Evolutionary conservation across 78 protist species (phyloP).

Genomic region (Speleostelium caveatum): DNA sequence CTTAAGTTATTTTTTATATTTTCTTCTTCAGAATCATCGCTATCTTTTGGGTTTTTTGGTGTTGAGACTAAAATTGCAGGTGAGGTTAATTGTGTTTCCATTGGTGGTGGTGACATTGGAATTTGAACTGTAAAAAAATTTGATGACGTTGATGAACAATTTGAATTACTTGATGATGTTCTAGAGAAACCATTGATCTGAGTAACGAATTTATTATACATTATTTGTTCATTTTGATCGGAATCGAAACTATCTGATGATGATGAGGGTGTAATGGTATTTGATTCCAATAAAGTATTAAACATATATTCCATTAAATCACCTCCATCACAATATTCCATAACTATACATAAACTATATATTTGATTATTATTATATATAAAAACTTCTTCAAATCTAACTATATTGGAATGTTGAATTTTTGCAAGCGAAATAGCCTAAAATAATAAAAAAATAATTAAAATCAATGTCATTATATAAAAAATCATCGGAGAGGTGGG

Average conservation of each 20-base stretch:
- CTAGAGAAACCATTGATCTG: not conserved
- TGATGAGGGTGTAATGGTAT: not conserved
- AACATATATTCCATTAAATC: constrained; percentile 43
- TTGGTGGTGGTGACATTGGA: not conserved
- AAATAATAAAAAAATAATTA: no score
- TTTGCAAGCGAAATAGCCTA: constrained; percentile 50
- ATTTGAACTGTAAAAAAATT: not conserved
- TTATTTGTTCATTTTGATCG: not conserved
- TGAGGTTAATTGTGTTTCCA: no score
- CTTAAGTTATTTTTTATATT: no score
- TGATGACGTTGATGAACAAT: not conserved
- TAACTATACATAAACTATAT: constrained; percentile 57
- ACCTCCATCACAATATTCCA: constrained; percentile 72
- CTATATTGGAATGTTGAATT: constrained; percentile 17
- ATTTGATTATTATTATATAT: not conserved
- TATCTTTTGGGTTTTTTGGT: not conserved
- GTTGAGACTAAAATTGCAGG: no score
- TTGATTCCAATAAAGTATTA: not conserved
- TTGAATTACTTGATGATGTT: not conserved
- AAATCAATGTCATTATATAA: no score
- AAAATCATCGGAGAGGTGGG: no score
- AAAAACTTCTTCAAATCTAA: constrained; percentile 57
- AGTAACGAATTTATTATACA: not conserved
- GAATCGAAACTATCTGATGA: not conserved
- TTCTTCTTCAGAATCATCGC: no score